phyloP scores from a whole-genome alignment of 2,329 filamentous ascomycete species.

The Tolypocladium amazonense region DNA sequence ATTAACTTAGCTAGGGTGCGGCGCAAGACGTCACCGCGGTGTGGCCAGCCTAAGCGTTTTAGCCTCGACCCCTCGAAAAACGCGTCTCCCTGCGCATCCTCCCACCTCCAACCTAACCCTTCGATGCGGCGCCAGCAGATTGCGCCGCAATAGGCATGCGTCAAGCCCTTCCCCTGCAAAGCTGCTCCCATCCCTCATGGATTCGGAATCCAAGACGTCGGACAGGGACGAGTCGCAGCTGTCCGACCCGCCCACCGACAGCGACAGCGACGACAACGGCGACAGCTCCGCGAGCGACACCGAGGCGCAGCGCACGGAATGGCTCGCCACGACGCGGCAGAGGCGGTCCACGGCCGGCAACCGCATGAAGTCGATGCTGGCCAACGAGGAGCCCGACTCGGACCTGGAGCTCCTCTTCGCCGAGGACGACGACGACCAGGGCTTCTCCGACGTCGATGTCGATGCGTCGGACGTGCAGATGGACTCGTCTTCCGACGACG shows the following conservation, averaged over 20 bases:
- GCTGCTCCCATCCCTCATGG: slow-evolving; percentile 13
- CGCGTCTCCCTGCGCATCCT: background rate
- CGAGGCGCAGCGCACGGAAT: slow-evolving; percentile 39
- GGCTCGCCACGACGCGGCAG: slow-evolving; percentile 61
- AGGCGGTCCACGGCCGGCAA: slow-evolving; percentile 77
- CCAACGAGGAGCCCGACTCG: slow-evolving; percentile 59
- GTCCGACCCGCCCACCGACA: slow-evolving; percentile 13
- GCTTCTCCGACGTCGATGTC: slow-evolving; percentile 59
- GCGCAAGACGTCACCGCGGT: background rate
- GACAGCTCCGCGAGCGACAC: slow-evolving; percentile 25
- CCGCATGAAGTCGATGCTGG: slow-evolving; percentile 67
- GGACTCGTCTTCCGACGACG: slow-evolving; percentile 76
- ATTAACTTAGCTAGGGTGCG: no score
- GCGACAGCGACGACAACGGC: slow-evolving; percentile 6
- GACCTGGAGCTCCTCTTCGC: slow-evolving; percentile 68
- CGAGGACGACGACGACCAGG: slow-evolving; percentile 57
- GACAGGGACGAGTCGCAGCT: slow-evolving; percentile 22
- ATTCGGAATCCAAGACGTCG: slow-evolving; percentile 16
- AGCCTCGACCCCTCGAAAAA: background rate
- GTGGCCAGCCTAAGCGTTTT: no score
- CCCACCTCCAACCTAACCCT: background rate
- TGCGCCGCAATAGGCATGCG: background rate
- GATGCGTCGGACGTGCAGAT: slow-evolving; percentile 69
- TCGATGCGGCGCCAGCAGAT: background rate
- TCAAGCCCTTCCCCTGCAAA: background rate